A percentile compares a stretch with the other conserved stretches of the same genome.
Conservation (phyloP, 2,329 filamentous ascomycete species). For the Ploettnerulaceae sp. region DNA sequence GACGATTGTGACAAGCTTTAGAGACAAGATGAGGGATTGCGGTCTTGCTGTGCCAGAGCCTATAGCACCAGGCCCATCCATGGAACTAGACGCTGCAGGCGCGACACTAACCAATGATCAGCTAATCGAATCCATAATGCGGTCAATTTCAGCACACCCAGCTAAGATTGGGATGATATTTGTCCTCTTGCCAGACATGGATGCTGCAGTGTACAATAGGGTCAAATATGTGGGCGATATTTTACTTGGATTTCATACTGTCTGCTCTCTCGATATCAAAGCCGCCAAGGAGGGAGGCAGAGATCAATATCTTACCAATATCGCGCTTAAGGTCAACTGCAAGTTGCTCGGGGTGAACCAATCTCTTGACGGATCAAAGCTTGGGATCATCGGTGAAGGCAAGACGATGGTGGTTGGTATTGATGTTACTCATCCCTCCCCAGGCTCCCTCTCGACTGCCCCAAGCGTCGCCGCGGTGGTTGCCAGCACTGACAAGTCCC, state of each 20-base stretch:
- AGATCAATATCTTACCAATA: constrained; percentile 58
- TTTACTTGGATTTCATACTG: constrained; percentile 15
- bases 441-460: not conserved
- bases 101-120: no score
- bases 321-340: constrained; percentile 72
- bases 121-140: no score
- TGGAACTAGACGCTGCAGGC: no score
- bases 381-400: constrained; percentile 55
- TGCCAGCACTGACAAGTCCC: not conserved
- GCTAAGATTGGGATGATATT: constrained; percentile 17
- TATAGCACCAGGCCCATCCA: no score
- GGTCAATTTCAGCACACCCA: no score
- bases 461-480: constrained; percentile 8
- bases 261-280: constrained; percentile 16
- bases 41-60: no score
- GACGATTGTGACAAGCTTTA: no score
- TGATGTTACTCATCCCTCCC: constrained; percentile 40
- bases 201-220: constrained; percentile 15
- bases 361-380: constrained; percentile 46
- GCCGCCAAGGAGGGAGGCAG: constrained; percentile 19
- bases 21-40: no score
- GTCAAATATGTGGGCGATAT: constrained; percentile 18
- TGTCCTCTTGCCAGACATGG: constrained; percentile 14
- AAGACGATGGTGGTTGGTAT: constrained; percentile 44
- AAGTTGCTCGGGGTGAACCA: constrained; percentile 72